These are phyloP conservation scores for Leccinum uliginosum DNA, from an alignment of 768 basidiomycete species.

Conservation along the genomic window DNA sequence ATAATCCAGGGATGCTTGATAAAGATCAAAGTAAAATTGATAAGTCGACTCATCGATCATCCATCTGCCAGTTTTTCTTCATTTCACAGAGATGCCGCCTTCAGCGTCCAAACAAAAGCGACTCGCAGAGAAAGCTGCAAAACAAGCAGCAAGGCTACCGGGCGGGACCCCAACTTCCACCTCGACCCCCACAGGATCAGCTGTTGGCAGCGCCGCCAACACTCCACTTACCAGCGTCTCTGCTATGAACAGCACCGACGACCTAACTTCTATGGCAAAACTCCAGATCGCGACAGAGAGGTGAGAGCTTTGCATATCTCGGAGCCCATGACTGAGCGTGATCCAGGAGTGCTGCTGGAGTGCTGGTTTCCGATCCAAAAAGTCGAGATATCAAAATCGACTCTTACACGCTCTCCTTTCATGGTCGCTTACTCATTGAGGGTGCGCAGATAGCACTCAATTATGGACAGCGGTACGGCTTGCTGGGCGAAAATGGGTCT, in stretches of 20 bases:
- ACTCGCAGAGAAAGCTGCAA: conserved; percentile 90
- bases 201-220: conserved; percentile 55
- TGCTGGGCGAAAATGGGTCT: conserved; percentile 97
- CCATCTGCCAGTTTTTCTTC: conserved; percentile 12
- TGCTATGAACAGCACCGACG: conserved; percentile 76
- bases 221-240: conserved; percentile 84
- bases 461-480: conserved; percentile 90
- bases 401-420: conserved; percentile 92
- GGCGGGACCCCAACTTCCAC: conserved; percentile 44
- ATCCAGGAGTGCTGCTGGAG: conserved; percentile 81
- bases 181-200: conserved; percentile 62
- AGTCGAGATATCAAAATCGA: conserved; percentile 98
- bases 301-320: conserved; percentile 33
- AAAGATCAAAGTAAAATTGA: neutral
- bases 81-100: conserved; percentile 52
- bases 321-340: conserved; percentile 5
- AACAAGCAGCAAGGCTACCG: conserved; percentile 58
- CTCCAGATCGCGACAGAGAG: conserved; percentile 87
- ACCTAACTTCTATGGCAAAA: conserved; percentile 83
- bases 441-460: conserved; percentile 69
- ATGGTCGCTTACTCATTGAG: conserved; percentile 81
- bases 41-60: conserved; percentile 25
- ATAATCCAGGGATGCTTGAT: conserved; percentile 23
- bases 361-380: conserved; percentile 88
- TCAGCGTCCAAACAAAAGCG: conserved; percentile 90